Base-by-base conservation (phyloP, 495 filamentous ascomycete genomes). In the Emericellopsis terricola region DNA sequence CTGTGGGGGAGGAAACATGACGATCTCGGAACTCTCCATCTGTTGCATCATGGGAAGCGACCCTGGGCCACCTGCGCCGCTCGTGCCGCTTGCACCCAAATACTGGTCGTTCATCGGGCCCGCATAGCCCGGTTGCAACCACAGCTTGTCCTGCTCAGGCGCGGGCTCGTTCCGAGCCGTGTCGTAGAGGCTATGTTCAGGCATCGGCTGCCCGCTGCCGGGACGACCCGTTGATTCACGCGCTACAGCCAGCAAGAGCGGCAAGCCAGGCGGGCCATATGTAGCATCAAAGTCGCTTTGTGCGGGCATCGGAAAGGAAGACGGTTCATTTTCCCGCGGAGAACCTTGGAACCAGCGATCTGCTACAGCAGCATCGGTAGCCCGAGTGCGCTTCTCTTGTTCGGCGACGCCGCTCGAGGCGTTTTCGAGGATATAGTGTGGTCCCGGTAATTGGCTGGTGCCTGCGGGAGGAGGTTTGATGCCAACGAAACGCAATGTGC, bases 221-320 rank as follows among this genome's bases (percentile, higher is more conserved):
- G 31, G 17, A n/a, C n/a, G n/a, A n/a, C n/a, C 8, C 4, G 33
- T 17, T 16, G 27, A 19, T n/a, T 34, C 27, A 19, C 33, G 33
- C 21, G 33, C 33, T 13, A 23, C 15, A 15, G 33, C 33, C n/a
- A 34, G 20, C n/a, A 34, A 26, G 11, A 34, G 4, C 15, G 33
- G 33, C 2, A 34, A 11, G 20, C 33, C 33, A 14, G 33, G 33
- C 20, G 33, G 33, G 13, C 33, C 33, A 16, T 34, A 15, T 9
- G 23, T 21, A 9, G n/a, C 14, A n/a, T 34, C 33, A 17, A 27
- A 15, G 33, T 19, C 20, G 11, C n/a, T 14, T 1, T 34, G 19
- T 10, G 20, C n/a, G 14, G 23, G 23, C 23, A 11, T 26, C n/a
- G n/a, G n/a, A 11, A 6, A 26, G 23, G 23, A 11, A 6, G 23